These are phyloP conservation scores for Fusarium siculi DNA, from an alignment of 2,329 filamentous ascomycete species.

Conservation along the genomic window DNA sequence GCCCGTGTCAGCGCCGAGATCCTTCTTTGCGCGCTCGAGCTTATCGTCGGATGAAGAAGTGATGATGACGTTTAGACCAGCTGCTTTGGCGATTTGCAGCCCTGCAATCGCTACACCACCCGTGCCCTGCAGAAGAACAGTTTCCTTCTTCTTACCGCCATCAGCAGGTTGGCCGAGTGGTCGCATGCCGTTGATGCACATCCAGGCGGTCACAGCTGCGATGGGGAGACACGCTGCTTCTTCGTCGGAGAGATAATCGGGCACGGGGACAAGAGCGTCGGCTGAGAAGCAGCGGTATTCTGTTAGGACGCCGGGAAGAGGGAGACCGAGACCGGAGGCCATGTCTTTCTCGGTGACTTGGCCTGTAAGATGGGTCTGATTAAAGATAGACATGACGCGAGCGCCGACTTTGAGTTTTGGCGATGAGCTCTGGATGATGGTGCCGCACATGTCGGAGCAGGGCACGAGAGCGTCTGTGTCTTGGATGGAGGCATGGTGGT, in stretches of 20 bases:
- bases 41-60: conserved; percentile 66
- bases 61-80: conserved; percentile 62
- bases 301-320: conserved; percentile 66
- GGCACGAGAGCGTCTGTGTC: conserved; percentile 63
- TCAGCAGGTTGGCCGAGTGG: conserved; percentile 59
- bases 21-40: conserved; percentile 55
- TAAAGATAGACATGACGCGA: conserved; percentile 75
- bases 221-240: conserved; percentile 71
- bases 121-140: conserved; percentile 64
- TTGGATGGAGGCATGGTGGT: conserved; percentile 67
- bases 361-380: conserved; percentile 66
- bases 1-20: conserved; percentile 61
- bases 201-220: conserved; percentile 72
- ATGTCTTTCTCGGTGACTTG: conserved; percentile 67
- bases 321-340: conserved; percentile 68
- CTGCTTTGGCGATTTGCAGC: conserved; percentile 64
- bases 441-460: conserved; percentile 77
- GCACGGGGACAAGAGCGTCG: conserved; percentile 64
- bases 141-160: conserved; percentile 35
- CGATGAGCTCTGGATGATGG: conserved; percentile 59
- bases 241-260: conserved; percentile 66
- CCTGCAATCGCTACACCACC: conserved; percentile 64
- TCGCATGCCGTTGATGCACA: conserved; percentile 70
- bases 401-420: conserved; percentile 64
- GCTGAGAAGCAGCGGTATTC: conserved; percentile 70